A percentile compares a stretch with the other conserved stretches of the same genome.
phyloP scores from a whole-genome alignment of 2,329 filamentous ascomycete species.

The Claviceps sp. region DNA sequence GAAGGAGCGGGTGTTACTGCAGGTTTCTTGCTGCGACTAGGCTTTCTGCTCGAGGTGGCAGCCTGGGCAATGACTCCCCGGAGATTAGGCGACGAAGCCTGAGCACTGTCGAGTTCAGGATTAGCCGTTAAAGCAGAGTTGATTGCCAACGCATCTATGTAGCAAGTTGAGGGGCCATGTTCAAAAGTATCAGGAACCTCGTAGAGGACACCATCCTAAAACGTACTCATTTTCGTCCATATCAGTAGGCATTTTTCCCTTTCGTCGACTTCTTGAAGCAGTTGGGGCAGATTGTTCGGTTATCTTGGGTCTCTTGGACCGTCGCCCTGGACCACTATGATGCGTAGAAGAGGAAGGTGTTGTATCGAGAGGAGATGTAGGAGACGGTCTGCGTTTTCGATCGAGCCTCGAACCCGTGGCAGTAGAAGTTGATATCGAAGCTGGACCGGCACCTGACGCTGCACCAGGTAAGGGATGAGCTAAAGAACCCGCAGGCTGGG shows the following conservation, averaged over 20 bases:
- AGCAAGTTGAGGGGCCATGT: not conserved
- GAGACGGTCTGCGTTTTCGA: slow-evolving; percentile 65
- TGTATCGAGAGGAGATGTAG: slow-evolving; percentile 28
- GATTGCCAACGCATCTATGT: not conserved
- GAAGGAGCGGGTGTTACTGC: slow-evolving; percentile 30
- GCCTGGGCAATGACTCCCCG: slow-evolving; percentile 43
- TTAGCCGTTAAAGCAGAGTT: not conserved
- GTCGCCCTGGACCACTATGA: slow-evolving; percentile 33
- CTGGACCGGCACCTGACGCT: slow-evolving; percentile 2
- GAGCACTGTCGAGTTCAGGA: slow-evolving; percentile 9
- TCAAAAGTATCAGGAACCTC: not conserved
- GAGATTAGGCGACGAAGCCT: slow-evolving; percentile 46
- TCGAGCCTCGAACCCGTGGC: slow-evolving; percentile 31
- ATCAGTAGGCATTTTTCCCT: slow-evolving; percentile 45
- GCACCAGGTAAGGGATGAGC: slow-evolving; percentile 21
- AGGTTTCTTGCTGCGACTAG: slow-evolving; percentile 56
- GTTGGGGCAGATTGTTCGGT: slow-evolving; percentile 30
- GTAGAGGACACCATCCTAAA: not conserved
- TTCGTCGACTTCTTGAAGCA: slow-evolving; percentile 38
- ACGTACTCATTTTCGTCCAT: slow-evolving; percentile 65
- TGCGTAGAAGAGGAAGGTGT: slow-evolving; percentile 18
- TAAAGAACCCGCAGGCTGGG: slow-evolving; percentile 28
- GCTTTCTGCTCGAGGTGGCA: slow-evolving; percentile 57
- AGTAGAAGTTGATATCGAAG: slow-evolving; percentile 6
- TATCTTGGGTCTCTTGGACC: slow-evolving; percentile 60